These are phyloP conservation scores for Trichophyton rubrum DNA, from an alignment of 2,329 filamentous ascomycete genomes.

Conservation along the genomic window DNA sequence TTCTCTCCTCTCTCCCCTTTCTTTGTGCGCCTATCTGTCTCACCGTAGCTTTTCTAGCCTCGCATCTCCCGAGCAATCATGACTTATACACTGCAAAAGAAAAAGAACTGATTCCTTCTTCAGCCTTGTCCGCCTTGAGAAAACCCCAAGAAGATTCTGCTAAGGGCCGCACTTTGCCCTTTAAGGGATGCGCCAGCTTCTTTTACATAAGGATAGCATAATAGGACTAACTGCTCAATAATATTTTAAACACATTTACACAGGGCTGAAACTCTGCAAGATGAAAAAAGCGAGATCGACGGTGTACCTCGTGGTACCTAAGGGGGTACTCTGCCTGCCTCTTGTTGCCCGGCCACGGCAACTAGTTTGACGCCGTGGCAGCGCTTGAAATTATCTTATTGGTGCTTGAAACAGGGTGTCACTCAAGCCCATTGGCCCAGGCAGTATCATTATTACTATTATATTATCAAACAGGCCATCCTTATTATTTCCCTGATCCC, in stretches of 20 bases:
- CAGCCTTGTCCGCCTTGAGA: constrained; percentile 2
- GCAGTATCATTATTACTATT: too few species aligned
- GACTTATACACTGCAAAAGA: background rate
- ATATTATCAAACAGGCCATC: too few species aligned
- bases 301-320: background rate
- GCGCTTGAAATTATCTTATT: background rate
- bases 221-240: background rate
- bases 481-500: background rate
- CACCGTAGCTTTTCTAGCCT: background rate
- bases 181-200: background rate
- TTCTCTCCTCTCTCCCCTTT: background rate
- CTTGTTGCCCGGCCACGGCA: too few species aligned
- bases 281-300: background rate
- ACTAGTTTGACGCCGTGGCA: background rate
- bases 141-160: background rate
- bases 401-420: background rate
- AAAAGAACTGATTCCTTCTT: background rate
- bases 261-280: background rate
- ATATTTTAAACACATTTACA: background rate
- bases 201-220: background rate
- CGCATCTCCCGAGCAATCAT: background rate
- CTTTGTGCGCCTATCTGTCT: background rate
- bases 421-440: background rate
- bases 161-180: background rate
- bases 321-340: background rate